A percentile compares a stretch with the other conserved stretches of the same genome.
These are phyloP conservation scores for Phalaenopsis hybrid DNA, from an alignment of 116 monocot species.

Conservation along the genomic window DNA sequence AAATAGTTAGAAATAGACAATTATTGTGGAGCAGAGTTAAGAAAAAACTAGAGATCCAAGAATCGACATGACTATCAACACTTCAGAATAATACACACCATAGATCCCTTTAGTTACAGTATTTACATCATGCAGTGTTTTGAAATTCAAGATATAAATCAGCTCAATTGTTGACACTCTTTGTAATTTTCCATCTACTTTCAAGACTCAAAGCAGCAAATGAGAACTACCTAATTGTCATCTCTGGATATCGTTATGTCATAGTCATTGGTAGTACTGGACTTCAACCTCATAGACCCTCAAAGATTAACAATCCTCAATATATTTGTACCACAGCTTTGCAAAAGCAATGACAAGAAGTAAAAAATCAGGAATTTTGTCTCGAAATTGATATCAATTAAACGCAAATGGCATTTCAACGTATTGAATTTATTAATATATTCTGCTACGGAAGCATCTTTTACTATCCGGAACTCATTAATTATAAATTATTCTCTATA, in stretches of 20 bases:
- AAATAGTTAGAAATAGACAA: too few species aligned
- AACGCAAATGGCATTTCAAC: background rate
- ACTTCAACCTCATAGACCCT: background rate
- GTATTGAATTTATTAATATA: background rate
- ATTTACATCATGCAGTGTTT: background rate
- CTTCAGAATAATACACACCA: background rate
- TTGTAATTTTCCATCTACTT: background rate
- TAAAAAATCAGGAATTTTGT: background rate
- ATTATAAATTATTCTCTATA: background rate
- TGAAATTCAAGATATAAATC: background rate
- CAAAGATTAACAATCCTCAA: background rate
- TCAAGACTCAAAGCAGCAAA: background rate
- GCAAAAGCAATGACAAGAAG: background rate
- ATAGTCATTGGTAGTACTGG: background rate
- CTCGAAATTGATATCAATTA: background rate
- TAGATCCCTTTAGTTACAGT: background rate
- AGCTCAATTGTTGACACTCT: background rate
- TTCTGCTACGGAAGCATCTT: background rate
- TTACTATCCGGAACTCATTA: background rate
- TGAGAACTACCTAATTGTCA: background rate
- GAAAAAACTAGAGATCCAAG: background rate
- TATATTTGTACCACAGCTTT: background rate
- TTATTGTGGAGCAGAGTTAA: too few species aligned
- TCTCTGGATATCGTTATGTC: background rate
- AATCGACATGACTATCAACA: background rate